Conservation (phyloP, 2,329 filamentous ascomycete genomes). For the Colletotrichum sp. region DNA sequence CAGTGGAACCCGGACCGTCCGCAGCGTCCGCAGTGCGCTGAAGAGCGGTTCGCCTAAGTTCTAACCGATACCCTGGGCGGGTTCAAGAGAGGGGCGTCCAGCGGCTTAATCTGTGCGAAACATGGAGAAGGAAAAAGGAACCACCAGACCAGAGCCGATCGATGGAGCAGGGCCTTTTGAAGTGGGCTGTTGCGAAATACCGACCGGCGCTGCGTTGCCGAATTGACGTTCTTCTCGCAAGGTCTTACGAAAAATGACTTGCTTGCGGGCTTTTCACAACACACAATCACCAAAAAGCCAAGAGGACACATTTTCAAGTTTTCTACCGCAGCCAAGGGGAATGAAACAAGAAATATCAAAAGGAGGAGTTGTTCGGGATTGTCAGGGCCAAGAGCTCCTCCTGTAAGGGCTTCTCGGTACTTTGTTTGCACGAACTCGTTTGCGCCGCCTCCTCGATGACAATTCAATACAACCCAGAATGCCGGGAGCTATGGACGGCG, state of each 20-base stretch:
- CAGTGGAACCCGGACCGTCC: background rate
- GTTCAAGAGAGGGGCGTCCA: background rate
- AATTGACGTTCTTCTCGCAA: background rate
- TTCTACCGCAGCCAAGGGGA: background rate
- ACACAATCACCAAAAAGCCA: background rate
- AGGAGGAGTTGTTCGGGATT: background rate
- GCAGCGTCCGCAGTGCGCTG: background rate
- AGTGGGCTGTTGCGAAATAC: background rate
- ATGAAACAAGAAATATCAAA: background rate
- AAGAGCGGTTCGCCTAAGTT: background rate
- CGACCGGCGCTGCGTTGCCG: background rate
- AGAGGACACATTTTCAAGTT: background rate
- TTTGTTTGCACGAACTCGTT: background rate
- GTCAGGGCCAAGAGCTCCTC: background rate
- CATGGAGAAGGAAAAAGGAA: background rate
- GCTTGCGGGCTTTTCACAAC: background rate
- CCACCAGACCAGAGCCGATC: background rate
- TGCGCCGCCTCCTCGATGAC: background rate
- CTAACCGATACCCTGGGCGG: background rate
- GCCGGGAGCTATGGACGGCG: background rate
- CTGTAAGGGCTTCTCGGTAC: background rate
- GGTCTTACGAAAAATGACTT: background rate
- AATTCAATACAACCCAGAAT: background rate
- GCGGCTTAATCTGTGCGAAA: slow-evolving; percentile 4
- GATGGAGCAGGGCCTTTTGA: background rate